These are phyloP conservation scores for Arachnopeziza araneosa DNA, from an alignment of 2,329 filamentous ascomycete genomes.

Conservation along the genomic window DNA sequence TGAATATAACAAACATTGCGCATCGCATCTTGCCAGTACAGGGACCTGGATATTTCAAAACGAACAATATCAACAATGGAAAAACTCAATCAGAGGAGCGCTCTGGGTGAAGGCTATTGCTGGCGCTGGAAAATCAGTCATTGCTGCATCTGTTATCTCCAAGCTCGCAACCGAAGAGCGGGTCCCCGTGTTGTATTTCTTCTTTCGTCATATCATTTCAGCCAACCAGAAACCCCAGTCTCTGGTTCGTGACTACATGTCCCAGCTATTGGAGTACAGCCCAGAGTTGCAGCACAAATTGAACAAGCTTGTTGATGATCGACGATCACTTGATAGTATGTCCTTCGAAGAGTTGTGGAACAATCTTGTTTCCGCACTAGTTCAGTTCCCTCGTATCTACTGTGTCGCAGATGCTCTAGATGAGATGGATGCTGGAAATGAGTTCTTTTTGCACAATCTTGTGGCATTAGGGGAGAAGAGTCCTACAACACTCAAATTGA, in stretches of 20 bases:
- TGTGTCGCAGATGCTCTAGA: conserved; percentile 47
- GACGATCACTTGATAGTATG: conserved; percentile 7
- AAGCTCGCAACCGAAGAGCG: background rate
- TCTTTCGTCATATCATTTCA: conserved; percentile 34
- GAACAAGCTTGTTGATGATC: background rate
- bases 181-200: conserved; percentile 31
- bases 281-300: conserved; percentile 1
- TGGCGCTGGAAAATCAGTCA: conserved; percentile 39
- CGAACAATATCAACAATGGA: conserved; percentile 11
- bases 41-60: conserved; percentile 14
- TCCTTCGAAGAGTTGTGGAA: conserved; percentile 27
- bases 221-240: conserved; percentile 26
- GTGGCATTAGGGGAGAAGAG: conserved; percentile 29
- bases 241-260: conserved; percentile 31
- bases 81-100: conserved; percentile 31
- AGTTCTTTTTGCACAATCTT: conserved; percentile 28
- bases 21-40: conserved; percentile 10
- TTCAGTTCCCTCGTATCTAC: conserved; percentile 27
- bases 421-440: conserved; percentile 38
- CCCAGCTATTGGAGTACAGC: conserved; percentile 29
- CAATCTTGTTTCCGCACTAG: conserved; percentile 21
- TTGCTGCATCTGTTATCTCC: conserved; percentile 20
- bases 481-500: conserved; percentile 34
- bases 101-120: conserved; percentile 43
- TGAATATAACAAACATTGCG: conserved; percentile 15